phyloP scores from a whole-genome alignment of 352 stramenopile genomes.

The Phytophthora multivora region DNA sequence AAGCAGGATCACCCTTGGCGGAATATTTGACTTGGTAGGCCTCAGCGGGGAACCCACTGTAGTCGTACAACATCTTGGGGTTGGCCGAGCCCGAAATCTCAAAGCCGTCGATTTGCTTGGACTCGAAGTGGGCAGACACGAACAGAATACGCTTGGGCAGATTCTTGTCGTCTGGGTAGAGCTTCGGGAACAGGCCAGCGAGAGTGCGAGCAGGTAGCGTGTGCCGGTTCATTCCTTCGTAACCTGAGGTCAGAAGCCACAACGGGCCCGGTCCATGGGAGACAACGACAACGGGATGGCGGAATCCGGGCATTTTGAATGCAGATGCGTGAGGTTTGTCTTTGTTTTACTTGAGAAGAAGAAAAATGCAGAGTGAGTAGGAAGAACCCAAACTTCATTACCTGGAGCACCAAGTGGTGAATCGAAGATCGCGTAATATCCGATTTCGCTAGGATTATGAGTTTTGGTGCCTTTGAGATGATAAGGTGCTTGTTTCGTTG shows the following conservation, averaged over 20 bases:
- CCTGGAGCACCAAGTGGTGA: background rate
- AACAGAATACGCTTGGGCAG: slow-evolving; percentile 72
- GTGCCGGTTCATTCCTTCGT: slow-evolving; percentile 30
- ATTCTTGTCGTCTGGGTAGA: slow-evolving; percentile 30
- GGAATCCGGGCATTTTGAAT: slow-evolving; percentile 8
- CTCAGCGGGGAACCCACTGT: slow-evolving; percentile 83
- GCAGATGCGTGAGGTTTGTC: background rate
- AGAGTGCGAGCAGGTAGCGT: slow-evolving; percentile 17
- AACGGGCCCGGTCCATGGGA: slow-evolving; percentile 56
- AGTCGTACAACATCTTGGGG: slow-evolving; percentile 85
- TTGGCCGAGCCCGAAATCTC: slow-evolving; percentile 52
- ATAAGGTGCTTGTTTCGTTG: background rate
- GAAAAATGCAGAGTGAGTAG: background rate
- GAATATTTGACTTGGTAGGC: slow-evolving; percentile 85
- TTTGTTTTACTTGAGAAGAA: background rate
- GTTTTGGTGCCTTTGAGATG: background rate
- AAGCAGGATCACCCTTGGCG: slow-evolving; percentile 55
- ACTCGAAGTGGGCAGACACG: slow-evolving; percentile 85
- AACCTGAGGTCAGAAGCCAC: slow-evolving; percentile 4
- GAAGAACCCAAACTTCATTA: background rate
- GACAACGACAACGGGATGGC: slow-evolving; percentile 36
- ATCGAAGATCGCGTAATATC: slow-evolving; percentile 1
- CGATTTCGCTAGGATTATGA: slow-evolving; percentile 7
- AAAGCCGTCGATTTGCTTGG: slow-evolving; percentile 24
- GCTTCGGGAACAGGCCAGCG: slow-evolving; percentile 24